Evolutionary conservation across 352 stramenopile genomes (phyloP).

Genomic region (Pythium dissimile): DNA sequence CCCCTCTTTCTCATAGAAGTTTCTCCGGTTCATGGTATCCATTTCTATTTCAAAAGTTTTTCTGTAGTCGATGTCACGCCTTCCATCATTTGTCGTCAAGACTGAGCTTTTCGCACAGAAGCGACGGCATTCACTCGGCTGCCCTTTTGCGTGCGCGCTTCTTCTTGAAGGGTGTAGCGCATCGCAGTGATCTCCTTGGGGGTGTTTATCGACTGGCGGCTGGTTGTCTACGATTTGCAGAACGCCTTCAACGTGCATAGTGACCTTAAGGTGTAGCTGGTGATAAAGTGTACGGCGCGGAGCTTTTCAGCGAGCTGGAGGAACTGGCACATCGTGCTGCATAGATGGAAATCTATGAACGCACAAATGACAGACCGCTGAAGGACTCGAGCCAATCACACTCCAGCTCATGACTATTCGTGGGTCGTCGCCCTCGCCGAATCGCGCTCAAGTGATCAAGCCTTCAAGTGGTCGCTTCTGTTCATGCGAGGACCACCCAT

Average conservation of each 20-base stretch:
- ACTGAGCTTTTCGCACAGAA: conserved; percentile 42
- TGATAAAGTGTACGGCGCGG: conserved; percentile 17
- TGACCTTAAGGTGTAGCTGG: conserved; percentile 13
- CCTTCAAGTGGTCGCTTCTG: neutral
- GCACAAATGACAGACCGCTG: neutral
- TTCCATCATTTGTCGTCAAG: conserved; percentile 22
- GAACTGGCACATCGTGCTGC: neutral
- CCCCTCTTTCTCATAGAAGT: neutral
- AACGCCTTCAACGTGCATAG: conserved; percentile 31
- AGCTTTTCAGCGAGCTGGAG: conserved; percentile 1
- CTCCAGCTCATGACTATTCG: conserved; percentile 10
- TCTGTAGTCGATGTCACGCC: too few relatives aligned
- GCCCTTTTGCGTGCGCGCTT: conserved; percentile 37
- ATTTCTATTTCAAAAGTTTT: neutral
- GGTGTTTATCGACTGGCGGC: conserved; percentile 27
- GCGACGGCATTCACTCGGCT: conserved; percentile 35
- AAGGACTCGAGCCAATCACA: neutral
- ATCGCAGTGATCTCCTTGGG: conserved; percentile 28
- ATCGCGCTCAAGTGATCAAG: neutral
- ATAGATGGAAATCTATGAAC: neutral
- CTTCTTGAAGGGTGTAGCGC: conserved; percentile 24
- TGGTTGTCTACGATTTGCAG: conserved; percentile 38
- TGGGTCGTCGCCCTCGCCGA: neutral
- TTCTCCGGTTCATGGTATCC: too few relatives aligned
- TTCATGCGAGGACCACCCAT: neutral